Percentiles rank a stretch among this genome's conserved stretches.
Conservation (phyloP, 148 eudicot genomes). For the Suaeda aralocaspica region DNA sequence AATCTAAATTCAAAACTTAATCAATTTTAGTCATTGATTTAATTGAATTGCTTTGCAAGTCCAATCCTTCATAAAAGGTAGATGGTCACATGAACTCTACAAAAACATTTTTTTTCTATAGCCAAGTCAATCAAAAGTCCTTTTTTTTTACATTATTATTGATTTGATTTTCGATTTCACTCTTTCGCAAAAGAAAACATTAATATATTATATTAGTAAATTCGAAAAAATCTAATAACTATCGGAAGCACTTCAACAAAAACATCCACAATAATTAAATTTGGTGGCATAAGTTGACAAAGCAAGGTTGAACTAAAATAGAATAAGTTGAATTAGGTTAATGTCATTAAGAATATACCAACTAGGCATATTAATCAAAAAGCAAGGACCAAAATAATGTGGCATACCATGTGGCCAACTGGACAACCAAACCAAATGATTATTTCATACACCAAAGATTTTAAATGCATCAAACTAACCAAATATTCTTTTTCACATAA, state of each 20-base stretch:
- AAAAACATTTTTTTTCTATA: too few species aligned
- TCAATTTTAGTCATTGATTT: too few species aligned
- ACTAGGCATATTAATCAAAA: neutral
- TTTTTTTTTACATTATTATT: too few species aligned
- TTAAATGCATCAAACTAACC: slow-evolving; percentile 8
- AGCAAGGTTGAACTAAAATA: slow-evolving; percentile 1
- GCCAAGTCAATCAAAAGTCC: too few species aligned
- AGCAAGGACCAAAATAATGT: slow-evolving; percentile 8
- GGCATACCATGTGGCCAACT: slow-evolving; percentile 27
- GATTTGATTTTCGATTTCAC: too few species aligned
- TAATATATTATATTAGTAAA: too few species aligned
- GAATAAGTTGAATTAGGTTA: neutral
- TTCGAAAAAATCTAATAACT: too few species aligned
- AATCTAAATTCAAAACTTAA: too few species aligned
- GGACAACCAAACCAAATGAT: slow-evolving; percentile 2
- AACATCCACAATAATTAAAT: neutral
- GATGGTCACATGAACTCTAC: too few species aligned
- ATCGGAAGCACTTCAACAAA: neutral
- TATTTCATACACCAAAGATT: slow-evolving; percentile 2
- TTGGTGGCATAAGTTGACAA: slow-evolving; percentile 7
- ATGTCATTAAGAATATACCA: slow-evolving; percentile 6
- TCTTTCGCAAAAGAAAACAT: too few species aligned
- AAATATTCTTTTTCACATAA: neutral
- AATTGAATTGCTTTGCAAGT: too few species aligned
- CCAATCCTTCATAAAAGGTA: too few species aligned